Evolutionary conservation across 805 yeast species (phyloP).

Genomic region (Danielia reshetovae): DNA sequence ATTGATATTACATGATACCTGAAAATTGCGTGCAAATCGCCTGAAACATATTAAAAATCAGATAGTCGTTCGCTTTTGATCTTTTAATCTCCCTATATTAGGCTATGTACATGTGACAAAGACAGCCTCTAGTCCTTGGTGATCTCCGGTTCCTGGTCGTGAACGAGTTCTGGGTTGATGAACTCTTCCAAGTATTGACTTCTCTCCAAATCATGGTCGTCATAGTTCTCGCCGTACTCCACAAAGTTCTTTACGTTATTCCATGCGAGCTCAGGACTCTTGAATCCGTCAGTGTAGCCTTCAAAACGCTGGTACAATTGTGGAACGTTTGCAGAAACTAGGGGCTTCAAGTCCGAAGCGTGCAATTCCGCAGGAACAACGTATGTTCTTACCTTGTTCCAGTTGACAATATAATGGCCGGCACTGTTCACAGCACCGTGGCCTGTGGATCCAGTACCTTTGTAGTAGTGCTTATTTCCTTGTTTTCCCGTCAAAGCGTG

Average conservation of each 20-base stretch:
- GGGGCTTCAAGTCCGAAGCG: slow-evolving; percentile 54
- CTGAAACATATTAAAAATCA: too few relatives aligned
- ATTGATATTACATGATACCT: too few relatives aligned
- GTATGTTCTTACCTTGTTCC: slow-evolving; percentile 85
- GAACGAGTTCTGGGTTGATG: slow-evolving; percentile 23
- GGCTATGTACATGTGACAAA: neutral
- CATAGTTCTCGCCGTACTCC: slow-evolving; percentile 59
- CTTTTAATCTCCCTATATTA: too few relatives aligned
- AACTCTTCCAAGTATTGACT: slow-evolving; percentile 34
- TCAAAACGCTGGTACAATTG: slow-evolving; percentile 60
- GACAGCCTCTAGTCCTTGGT: slow-evolving; percentile 6
- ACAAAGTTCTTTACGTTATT: slow-evolving; percentile 72
- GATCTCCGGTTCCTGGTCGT: slow-evolving; percentile 13
- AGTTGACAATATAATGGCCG: slow-evolving; percentile 75
- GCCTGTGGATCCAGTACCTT: slow-evolving; percentile 96
- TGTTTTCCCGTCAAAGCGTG: slow-evolving; percentile 83
- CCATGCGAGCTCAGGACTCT: slow-evolving; percentile 70
- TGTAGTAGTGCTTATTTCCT: slow-evolving; percentile 91
- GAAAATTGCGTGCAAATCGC: too few relatives aligned
- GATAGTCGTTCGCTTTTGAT: too few relatives aligned
- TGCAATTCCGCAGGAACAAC: slow-evolving; percentile 63
- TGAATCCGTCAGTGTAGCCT: slow-evolving; percentile 69
- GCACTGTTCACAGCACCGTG: slow-evolving; percentile 73
- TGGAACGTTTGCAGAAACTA: slow-evolving; percentile 73
- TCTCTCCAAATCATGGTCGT: slow-evolving; percentile 33